phyloP scores from a whole-genome alignment of 331 rosid species.

The Arachis monticola region DNA sequence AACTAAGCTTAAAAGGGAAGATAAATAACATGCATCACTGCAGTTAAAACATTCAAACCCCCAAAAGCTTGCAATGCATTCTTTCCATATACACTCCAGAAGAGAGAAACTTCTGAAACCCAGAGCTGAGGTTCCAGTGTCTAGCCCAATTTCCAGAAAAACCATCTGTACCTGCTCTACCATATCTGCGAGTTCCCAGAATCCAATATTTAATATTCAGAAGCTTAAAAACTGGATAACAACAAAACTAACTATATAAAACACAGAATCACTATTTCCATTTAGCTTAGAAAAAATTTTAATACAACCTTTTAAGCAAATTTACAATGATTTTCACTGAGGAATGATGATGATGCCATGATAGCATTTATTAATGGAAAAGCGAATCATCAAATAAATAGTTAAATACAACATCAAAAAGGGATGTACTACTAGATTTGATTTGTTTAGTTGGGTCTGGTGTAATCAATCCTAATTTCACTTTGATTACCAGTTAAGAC shows the following conservation, averaged over 20 bases:
- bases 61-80: constrained; percentile 62
- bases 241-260: constrained; percentile 52
- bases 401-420: too few species aligned
- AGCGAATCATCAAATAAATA: too few species aligned
- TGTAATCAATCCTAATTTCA: too few species aligned
- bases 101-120: constrained; percentile 64
- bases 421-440: too few species aligned
- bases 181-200: constrained; percentile 82
- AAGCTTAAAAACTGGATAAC: constrained; percentile 48
- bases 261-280: constrained; percentile 45
- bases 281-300: constrained; percentile 27
- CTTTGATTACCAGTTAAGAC: too few species aligned
- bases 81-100: constrained; percentile 59
- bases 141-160: constrained; percentile 79
- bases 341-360: too few species aligned
- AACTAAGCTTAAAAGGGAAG: constrained; percentile 57
- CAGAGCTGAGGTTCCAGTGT: constrained; percentile 65
- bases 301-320: constrained; percentile 34
- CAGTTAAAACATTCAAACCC: constrained; percentile 54
- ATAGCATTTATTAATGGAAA: too few species aligned
- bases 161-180: constrained; percentile 68
- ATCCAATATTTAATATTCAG: constrained; percentile 65
- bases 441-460: too few species aligned
- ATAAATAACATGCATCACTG: constrained; percentile 69
- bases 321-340: constrained; percentile 20